Evolutionary conservation across 139 green algal species (phyloP), one percentile per base, ranked within the genome.

Genomic region (Volvox africanus): DNA sequence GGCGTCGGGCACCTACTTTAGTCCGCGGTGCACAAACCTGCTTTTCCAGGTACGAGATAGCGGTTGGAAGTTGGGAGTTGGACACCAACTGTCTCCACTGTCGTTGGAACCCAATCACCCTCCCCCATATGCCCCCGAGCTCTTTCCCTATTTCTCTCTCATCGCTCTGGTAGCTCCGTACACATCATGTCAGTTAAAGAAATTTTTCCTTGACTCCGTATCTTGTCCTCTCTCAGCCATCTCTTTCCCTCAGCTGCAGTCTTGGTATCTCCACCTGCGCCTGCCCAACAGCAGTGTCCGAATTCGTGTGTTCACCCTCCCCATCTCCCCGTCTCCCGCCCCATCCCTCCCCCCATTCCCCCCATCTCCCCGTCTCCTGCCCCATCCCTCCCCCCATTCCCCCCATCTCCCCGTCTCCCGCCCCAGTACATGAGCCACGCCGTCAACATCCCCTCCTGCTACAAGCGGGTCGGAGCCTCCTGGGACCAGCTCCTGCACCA

Each of bases 1-100:
- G 81, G 89, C 95, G 19, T 77, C 93, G 82, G 95, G 95, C n/a
- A 77, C 88, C 28, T 97, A 95, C 85, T 86, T 97, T 30, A 93
- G 95, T 30, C 94, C 97, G 12, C 93, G 97, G 1, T 94, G 97
- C 18, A 91, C 94, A 71, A 99, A 99, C 91, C 91, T 99, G n/a
- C 80, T 96, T 17, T 93, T 99, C 88, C 94, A 98, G 94, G 82
- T 88, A 61, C 1, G 82, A 69, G 44, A 73, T 28, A 12, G 65
- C 21, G 65, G 21, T 24, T 24, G 65, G 65, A 3, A 12, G 65
- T 24, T 24, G 12, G 65, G 65, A 12, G 65, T 73, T 24, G 65
- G 11, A 28, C 24, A 28, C 21, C 21, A 12, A 73, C 65, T 55
- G 44, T 55, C 44, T 55, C 44, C 44, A 55, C 44, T 9, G 5